Evolutionary conservation across 1,284 basidiomycete species (phyloP).

Genomic region (Chalciporus sp.): DNA sequence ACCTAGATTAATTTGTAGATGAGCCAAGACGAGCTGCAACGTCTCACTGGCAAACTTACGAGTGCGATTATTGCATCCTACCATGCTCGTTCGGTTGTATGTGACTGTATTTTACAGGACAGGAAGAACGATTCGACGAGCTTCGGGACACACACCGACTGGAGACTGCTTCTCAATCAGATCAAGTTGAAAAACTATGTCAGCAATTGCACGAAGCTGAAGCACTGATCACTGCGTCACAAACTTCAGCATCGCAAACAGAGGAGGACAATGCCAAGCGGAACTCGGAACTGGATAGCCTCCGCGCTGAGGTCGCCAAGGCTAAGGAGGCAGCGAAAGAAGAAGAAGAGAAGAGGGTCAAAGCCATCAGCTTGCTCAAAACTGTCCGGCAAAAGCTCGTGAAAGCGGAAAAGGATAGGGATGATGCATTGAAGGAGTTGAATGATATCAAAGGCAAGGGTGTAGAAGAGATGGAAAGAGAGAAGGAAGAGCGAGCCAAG

Average conservation of each 20-base stretch:
- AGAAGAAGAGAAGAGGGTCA: conserved; percentile 94
- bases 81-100: not conserved
- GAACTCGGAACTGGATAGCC: conserved; percentile 54
- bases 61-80: conserved; percentile 44
- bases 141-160: conserved; percentile 79
- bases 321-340: conserved; percentile 73
- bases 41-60: conserved; percentile 69
- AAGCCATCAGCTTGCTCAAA: conserved; percentile 88
- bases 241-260: conserved; percentile 44
- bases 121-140: conserved; percentile 83
- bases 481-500: conserved; percentile 58
- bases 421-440: conserved; percentile 69
- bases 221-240: conserved; percentile 60
- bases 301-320: conserved; percentile 64
- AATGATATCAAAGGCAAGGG: conserved; percentile 57
- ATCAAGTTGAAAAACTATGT: conserved; percentile 71
- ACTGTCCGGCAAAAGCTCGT: conserved; percentile 91
- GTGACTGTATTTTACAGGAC: conserved; percentile 51
- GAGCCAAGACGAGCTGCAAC: conserved; percentile 72
- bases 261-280: conserved; percentile 53
- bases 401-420: conserved; percentile 90
- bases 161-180: conserved; percentile 75
- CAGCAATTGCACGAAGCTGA: conserved; percentile 73
- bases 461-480: conserved; percentile 62
- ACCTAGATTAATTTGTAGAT: conserved; percentile 43